Percentiles rank a stretch among this genome's conserved stretches.
phyloP scores from a whole-genome alignment of 768 basidiomycete genomes.

The Trametes cinnabarina region DNA sequence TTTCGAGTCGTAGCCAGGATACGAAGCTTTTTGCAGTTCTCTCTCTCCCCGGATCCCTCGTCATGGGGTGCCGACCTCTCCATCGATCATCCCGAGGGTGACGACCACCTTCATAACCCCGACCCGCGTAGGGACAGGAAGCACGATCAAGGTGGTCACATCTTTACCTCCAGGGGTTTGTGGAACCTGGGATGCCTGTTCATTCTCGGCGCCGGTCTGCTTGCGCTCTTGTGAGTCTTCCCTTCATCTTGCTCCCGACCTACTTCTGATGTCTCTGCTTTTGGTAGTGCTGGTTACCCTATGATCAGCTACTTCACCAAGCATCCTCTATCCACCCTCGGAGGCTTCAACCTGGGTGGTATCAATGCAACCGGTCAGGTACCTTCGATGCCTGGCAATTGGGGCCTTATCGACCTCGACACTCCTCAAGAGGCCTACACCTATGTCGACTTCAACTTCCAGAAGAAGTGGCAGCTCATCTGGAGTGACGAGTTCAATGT shows the following conservation, averaged over 20 bases:
- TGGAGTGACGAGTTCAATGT: constrained; percentile 84
- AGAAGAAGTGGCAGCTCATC: constrained; percentile 52
- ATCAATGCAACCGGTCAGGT: constrained; percentile 47
- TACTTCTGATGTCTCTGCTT: constrained; percentile 19
- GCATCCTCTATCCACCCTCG: constrained; percentile 31
- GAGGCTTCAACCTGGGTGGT: constrained; percentile 45
- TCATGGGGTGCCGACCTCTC: constrained; percentile 71
- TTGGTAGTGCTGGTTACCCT: constrained; percentile 43
- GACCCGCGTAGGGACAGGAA: constrained; percentile 35
- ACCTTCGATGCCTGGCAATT: constrained; percentile 40
- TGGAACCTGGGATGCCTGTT: constrained; percentile 71
- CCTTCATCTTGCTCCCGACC: neutral
- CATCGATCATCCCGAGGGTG: constrained; percentile 47
- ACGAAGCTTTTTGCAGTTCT: constrained; percentile 47
- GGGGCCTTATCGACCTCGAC: constrained; percentile 51
- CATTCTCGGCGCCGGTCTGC: constrained; percentile 45
- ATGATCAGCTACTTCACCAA: constrained; percentile 39
- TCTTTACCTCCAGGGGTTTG: constrained; percentile 60
- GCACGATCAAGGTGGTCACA: constrained; percentile 40
- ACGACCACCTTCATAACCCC: constrained; percentile 75
- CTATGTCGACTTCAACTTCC: constrained; percentile 25
- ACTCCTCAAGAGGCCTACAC: constrained; percentile 49
- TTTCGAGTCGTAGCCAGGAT: neutral
- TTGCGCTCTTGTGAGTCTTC: constrained; percentile 58
- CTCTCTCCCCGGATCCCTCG: constrained; percentile 68